Base-by-base conservation (phyloP, 148 eudicot genomes). In the Rhododendron vialii region DNA sequence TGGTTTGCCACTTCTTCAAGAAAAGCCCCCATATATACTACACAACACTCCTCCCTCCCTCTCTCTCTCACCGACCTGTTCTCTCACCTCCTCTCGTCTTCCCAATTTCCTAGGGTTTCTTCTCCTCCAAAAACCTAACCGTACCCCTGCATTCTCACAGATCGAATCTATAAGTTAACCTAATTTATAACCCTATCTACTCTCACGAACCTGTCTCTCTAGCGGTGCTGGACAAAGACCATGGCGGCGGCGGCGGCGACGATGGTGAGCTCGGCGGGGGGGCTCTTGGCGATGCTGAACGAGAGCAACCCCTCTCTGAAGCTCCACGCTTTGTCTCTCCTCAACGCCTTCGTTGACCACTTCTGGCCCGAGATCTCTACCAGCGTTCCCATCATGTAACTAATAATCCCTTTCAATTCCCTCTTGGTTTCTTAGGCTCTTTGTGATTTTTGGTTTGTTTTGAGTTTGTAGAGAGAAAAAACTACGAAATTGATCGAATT, bases 321-420 rank as follows among this genome's bases (percentile, higher is more conserved):
- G 91, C 96, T 92, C 80, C 95, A 96, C 84, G 99, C 99, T n/a
- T 94, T 96, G 3, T 85, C 93, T 4, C 93, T 93, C 87, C 95
- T 96, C 87, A 95, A 95, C 84, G 80, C 94, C 2, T 92, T 89
- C 33, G 98, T 94, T 65, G 93, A 94, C 78, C 86, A 83, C 85
- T 93, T 91, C 83, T 96, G 98, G 98, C 98, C 96, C 2, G 98
- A 94, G 93, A 96, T 96, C 92, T 96, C 98, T 15, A 93, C 96
- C 8, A 91, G 94, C 77, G 94, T 96, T 2, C 95, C 98, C 36
- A 90, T 87, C 65, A 93, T 96, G 98, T 96, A 77, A 43, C 5
- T 63, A n/a, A 55, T 55, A 15, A 55, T 55, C 61, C 61, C 28
- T 59, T 59, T 63, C 20, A 13, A 15, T 36, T 24, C 41, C 53